Percentiles rank a stretch among this genome's conserved stretches.
Evolutionary conservation across 768 basidiomycete species (phyloP).

Genomic region (Russula earlei): DNA sequence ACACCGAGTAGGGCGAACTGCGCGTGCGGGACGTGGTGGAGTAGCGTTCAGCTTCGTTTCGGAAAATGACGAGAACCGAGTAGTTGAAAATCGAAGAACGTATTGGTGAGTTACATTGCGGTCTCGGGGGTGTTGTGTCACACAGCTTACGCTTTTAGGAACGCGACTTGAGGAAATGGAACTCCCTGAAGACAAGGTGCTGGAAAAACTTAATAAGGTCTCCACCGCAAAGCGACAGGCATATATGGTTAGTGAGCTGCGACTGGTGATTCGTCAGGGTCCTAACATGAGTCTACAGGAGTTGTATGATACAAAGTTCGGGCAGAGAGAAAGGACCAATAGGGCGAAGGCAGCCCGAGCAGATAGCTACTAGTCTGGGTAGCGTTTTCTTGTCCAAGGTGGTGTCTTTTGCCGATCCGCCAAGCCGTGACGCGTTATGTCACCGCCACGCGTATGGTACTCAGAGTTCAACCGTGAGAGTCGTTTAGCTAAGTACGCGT

Average conservation of each 20-base stretch:
- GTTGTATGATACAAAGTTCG: slow-evolving; percentile 83
- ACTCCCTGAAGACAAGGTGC: slow-evolving; percentile 69
- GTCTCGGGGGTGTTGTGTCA: not conserved
- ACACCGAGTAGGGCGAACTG: slow-evolving; percentile 91
- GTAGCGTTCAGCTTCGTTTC: slow-evolving; percentile 92
- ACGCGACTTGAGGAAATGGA: slow-evolving; percentile 65
- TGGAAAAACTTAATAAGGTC: slow-evolving; percentile 82
- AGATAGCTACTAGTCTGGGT: not conserved
- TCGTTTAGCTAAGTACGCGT: no score
- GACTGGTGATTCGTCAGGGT: not conserved
- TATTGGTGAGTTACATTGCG: slow-evolving; percentile 50
- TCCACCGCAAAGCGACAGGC: slow-evolving; percentile 89
- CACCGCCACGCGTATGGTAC: no score
- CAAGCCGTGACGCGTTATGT: no score
- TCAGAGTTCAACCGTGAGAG: no score
- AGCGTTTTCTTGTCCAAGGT: no score
- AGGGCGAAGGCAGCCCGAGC: slow-evolving; percentile 40
- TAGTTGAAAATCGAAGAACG: slow-evolving; percentile 77
- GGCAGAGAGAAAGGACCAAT: slow-evolving; percentile 78
- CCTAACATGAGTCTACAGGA: slow-evolving; percentile 39
- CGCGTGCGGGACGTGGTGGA: slow-evolving; percentile 82
- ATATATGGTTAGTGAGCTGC: slow-evolving; percentile 63
- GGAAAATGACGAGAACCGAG: slow-evolving; percentile 80
- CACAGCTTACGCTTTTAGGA: slow-evolving; percentile 24
- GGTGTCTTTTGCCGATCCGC: no score